A percentile compares a stretch with the other conserved stretches of the same genome.
Evolutionary conservation across 2,329 filamentous ascomycete species (phyloP).

Genomic region (Beauveria sp.): DNA sequence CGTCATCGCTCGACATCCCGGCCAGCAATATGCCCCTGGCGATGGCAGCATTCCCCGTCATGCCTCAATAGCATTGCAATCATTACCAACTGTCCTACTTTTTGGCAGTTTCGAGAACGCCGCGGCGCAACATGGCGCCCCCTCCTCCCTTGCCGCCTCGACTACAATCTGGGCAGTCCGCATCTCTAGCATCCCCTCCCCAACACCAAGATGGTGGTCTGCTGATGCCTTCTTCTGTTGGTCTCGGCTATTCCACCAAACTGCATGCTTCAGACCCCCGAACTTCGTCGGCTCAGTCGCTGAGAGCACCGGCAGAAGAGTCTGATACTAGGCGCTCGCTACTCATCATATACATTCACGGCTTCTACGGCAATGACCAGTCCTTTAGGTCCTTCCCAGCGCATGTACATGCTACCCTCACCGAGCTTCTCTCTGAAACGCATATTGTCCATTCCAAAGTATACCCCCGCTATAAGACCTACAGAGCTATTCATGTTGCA

Average conservation of each 20-base stretch:
- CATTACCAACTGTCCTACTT: neutral
- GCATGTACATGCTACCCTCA: slow-evolving; percentile 72
- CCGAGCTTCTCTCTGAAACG: slow-evolving; percentile 57
- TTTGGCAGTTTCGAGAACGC: neutral
- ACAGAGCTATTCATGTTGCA: slow-evolving; percentile 63
- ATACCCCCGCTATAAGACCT: slow-evolving; percentile 73
- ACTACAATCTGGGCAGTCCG: neutral
- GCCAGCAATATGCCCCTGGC: neutral
- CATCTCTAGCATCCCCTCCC: neutral
- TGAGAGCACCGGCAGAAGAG: slow-evolving; percentile 23
- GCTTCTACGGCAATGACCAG: slow-evolving; percentile 81
- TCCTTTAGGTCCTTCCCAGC: slow-evolving; percentile 84
- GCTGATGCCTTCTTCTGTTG: neutral
- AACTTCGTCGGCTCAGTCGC: slow-evolving; percentile 40
- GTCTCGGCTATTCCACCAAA: neutral
- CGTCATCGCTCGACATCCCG: neutral
- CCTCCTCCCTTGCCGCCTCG: slow-evolving; percentile 3
- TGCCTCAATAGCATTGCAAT: neutral
- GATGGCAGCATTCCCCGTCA: neutral
- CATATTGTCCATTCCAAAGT: slow-evolving; percentile 83
- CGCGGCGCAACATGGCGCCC: neutral
- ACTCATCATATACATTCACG: slow-evolving; percentile 78
- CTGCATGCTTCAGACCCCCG: slow-evolving; percentile 32
- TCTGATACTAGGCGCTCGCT: slow-evolving; percentile 44
- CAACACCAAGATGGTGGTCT: neutral